Percentiles rank a stretch among this genome's conserved stretches.
These are phyloP conservation scores for Malassezia pachydermatis DNA, from an alignment of 1,284 basidiomycete genomes.

Conservation along the genomic window DNA sequence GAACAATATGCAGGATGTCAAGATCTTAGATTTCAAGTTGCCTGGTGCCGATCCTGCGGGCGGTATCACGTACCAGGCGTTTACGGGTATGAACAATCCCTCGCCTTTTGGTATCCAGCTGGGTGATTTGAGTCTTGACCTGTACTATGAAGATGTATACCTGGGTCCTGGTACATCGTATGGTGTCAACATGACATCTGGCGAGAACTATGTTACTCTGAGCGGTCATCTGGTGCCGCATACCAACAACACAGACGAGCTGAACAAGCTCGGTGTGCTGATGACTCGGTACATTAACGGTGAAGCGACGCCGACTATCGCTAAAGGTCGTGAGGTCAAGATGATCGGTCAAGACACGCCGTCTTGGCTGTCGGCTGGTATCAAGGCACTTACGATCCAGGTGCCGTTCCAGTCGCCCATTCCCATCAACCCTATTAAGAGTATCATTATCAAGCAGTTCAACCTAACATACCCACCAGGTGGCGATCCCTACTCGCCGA, in stretches of 20 bases:
- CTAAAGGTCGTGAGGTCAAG: constrained; percentile 55
- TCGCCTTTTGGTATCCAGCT: constrained; percentile 65
- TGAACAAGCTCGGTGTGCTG: constrained; percentile 56
- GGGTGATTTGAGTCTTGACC: constrained; percentile 60
- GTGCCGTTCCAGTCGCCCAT: constrained; percentile 56
- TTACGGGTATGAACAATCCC: constrained; percentile 58
- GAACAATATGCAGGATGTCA: constrained; percentile 59
- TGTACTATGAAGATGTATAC: constrained; percentile 57
- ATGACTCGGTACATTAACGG: constrained; percentile 68
- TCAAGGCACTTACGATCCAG: constrained; percentile 57
- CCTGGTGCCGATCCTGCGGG: constrained; percentile 61
- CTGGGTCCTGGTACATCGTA: constrained; percentile 56
- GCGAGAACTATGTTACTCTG: constrained; percentile 58
- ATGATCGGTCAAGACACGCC: constrained; percentile 52
- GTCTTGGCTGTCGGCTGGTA: constrained; percentile 61
- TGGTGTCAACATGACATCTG: constrained; percentile 45
- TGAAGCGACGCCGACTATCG: constrained; percentile 56
- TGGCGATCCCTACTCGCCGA: constrained; percentile 57
- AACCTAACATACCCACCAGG: constrained; percentile 56
- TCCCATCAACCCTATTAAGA: constrained; percentile 60
- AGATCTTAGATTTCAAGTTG: constrained; percentile 60
- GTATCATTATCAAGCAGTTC: constrained; percentile 60
- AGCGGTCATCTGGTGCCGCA: constrained; percentile 58
- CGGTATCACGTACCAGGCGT: constrained; percentile 60
- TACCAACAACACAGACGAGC: constrained; percentile 51